Percentiles rank a stretch among this genome's conserved stretches.
Evolutionary conservation across 2,329 filamentous ascomycete genomes (phyloP).

Genomic region (Diplodia mutila): DNA sequence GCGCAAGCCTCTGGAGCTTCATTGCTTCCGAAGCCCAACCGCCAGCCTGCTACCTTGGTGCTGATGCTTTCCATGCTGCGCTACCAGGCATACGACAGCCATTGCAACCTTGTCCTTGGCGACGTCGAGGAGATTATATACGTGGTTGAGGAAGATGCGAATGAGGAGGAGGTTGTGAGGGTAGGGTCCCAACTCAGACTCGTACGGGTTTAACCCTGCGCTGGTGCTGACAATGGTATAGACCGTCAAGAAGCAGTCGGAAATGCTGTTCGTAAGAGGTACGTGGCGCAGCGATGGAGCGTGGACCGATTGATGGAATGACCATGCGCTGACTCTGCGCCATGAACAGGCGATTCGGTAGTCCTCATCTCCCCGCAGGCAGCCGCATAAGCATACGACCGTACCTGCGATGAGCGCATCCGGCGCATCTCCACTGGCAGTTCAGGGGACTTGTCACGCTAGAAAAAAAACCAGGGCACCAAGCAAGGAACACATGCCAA

Average conservation of each 20-base stretch:
- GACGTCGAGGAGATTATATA: slow-evolving; percentile 99
- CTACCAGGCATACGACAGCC: slow-evolving; percentile 89
- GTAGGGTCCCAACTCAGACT: slow-evolving; percentile 16
- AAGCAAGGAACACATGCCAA: background rate
- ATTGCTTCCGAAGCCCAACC: background rate
- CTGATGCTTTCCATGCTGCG: background rate
- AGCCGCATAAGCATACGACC: slow-evolving; percentile 19
- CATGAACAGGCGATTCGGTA: slow-evolving; percentile 52
- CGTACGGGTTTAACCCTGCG: background rate
- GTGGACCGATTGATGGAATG: slow-evolving; percentile 28
- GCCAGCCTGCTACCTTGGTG: background rate
- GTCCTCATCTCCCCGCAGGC: slow-evolving; percentile 52
- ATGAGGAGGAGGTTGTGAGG: slow-evolving; percentile 62
- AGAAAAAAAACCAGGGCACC: background rate
- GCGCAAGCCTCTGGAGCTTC: background rate
- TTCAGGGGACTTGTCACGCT: background rate
- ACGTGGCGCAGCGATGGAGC: slow-evolving; percentile 34
- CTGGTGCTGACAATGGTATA: slow-evolving; percentile 43
- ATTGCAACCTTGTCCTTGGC: slow-evolving; percentile 94
- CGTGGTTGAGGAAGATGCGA: slow-evolving; percentile 84
- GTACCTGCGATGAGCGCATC: background rate
- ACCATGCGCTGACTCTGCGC: slow-evolving; percentile 23
- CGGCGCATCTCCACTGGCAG: background rate
- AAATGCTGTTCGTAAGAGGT: slow-evolving; percentile 99
- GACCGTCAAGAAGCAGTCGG: slow-evolving; percentile 95